Evolutionary conservation across 768 basidiomycete genomes (phyloP).

Genomic region (Austroboletus eburneus): DNA sequence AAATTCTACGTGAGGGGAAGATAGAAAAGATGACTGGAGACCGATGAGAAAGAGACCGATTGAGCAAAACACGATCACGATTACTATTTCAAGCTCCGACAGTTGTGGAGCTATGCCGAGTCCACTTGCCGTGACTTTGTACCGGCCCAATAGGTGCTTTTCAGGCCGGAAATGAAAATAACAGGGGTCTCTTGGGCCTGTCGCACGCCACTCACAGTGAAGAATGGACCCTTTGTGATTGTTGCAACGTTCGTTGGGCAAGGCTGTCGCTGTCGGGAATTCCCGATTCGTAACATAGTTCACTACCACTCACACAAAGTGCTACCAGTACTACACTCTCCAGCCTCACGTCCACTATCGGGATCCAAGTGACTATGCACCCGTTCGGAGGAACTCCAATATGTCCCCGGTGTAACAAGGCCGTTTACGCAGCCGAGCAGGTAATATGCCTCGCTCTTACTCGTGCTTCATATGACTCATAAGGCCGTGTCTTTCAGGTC

Average conservation of each 20-base stretch:
- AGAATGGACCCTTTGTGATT: no score
- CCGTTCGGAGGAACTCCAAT: constrained; percentile 66
- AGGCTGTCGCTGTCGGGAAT: no score
- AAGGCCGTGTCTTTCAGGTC: constrained; percentile 39
- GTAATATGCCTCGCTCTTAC: constrained; percentile 33
- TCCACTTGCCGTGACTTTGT: no score
- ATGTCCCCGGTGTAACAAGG: constrained; percentile 71
- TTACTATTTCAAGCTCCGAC: constrained; percentile 41
- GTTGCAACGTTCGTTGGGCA: no score
- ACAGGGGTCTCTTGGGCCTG: no score
- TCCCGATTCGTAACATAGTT: no score
- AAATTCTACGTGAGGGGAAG: constrained; percentile 18
- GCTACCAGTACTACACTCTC: no score
- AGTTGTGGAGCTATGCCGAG: constrained; percentile 20
- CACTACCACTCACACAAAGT: no score
- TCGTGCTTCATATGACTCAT: constrained; percentile 2
- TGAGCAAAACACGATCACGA: constrained; percentile 24
- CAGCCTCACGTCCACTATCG: no score
- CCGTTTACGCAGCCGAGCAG: constrained; percentile 89
- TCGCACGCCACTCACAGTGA: no score
- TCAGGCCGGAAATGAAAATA: no score
- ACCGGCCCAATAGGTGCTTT: no score
- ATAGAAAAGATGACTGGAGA: constrained; percentile 27
- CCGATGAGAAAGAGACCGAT: constrained; percentile 20
- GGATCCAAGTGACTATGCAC: constrained; percentile 45